Evolutionary conservation across 345 rosid genomes (phyloP), one percentile per base, ranked within the genome.

Genomic region (Arabis hirsuta): DNA sequence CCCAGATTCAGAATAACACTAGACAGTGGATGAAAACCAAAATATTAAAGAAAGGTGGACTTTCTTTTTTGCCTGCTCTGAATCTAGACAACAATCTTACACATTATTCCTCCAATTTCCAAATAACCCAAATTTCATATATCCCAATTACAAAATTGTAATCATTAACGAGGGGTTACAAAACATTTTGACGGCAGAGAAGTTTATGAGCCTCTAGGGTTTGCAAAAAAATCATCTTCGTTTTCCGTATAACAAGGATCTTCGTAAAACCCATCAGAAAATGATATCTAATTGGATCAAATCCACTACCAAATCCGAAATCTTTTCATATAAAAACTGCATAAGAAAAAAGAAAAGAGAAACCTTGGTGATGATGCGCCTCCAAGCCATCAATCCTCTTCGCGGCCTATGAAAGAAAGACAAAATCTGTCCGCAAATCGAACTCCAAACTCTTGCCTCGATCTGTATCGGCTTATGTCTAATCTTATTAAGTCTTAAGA

Each of bases 301-400:
- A 53, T 27, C 66, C 36, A 41, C 1, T 57, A 9, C 10, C 65
- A 48, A 66, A 62, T 39, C 2, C 46, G 16, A 39, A 45, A 27
- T 2, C 7, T 36, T 61, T 53, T 20, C 6, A 14, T 3, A 55
- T n/a, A 12, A 2, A 36, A 38, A 45, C 7, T 51, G 6, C 5
- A 7, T 24, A 3, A 8, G 47, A 59, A 55, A 22, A 22, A 36
- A n/a, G 3, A 11, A 57, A 69, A 31, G 11, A 14, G 4, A 22
- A 66, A 91, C 96, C 96, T 91, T 85, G 36, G 96, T 76, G 80
- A 94, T 81, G 66, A 94, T 72, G 61, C 86, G 91, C 78, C 96
- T 85, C 93, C 92, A 94, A 85, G 96, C 96, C 98, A 94, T 94
- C 58, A 60, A 69, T 73, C 75, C 76, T 48, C 32, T 43, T 7